Percentiles rank a stretch among this genome's conserved stretches.
Conservation (phyloP, 257 asterid species). For the Cinchona pubescens region DNA sequence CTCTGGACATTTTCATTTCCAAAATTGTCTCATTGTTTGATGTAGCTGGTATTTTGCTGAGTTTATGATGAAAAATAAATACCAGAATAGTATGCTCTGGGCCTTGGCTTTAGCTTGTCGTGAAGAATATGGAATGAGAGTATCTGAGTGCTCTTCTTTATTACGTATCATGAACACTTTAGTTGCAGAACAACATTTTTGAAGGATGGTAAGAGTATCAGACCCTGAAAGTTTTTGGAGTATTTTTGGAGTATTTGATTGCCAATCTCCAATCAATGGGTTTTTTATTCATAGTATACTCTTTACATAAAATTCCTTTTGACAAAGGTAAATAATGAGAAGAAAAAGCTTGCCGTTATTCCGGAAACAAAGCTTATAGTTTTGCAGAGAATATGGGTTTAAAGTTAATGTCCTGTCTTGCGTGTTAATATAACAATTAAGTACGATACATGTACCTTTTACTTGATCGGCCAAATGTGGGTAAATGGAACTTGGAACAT, state of each 20-base stretch:
- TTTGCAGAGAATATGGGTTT: background rate
- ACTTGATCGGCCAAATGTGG: background rate
- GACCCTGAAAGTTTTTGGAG: background rate
- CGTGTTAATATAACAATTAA: background rate
- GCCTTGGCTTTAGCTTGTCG: background rate
- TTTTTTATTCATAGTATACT: background rate
- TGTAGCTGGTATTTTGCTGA: background rate
- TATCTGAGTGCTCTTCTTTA: background rate
- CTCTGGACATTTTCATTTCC: background rate
- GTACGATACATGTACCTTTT: background rate
- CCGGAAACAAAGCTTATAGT: background rate
- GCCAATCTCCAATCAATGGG: background rate
- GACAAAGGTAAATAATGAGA: background rate
- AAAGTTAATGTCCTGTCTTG: background rate
- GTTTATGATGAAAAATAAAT: background rate
- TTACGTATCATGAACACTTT: background rate
- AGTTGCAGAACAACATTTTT: background rate
- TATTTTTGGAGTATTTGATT: background rate
- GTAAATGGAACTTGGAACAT: background rate
- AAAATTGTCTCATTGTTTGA: background rate
- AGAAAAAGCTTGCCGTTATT: background rate
- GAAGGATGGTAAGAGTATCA: background rate
- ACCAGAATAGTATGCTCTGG: background rate
- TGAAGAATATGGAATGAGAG: background rate
- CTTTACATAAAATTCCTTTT: background rate